Evolutionary conservation across 768 basidiomycete genomes (phyloP), one percentile per base, ranked within the genome.

Genomic region (Collybia sp.): DNA sequence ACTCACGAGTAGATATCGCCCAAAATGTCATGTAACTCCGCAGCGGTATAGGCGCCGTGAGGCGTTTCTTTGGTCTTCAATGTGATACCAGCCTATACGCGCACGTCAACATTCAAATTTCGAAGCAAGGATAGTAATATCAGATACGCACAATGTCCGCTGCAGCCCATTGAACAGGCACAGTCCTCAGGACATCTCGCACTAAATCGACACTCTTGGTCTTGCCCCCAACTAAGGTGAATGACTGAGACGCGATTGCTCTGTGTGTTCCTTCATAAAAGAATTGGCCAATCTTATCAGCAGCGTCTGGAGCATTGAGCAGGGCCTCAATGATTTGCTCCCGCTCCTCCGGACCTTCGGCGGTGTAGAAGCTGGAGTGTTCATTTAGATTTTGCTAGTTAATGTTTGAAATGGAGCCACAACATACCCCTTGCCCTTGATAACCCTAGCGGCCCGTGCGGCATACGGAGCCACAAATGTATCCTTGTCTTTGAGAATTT

Each of bases 131-230:
- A 37, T n/a, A 33, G 5, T 25, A n/a, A n/a, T 44, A 15, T 8
- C 16, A 31, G 20, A 37, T 2, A 69, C 82, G 40, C 49, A 90
- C 90, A 30, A 92, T 65, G 39, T 88, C 81, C 16, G 62, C 63
- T 3, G 86, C 82, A 19, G 73, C 79, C 86, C 88, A 93, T 50
- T 77, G 64, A 18, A 88, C 63, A 10, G 90, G 82, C 1, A 85
- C 72, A 31, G 68, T 56, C 57, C 77, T 83, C 48, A 90, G 56
- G 6, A 91, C 85, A 52, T 86, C 78, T 12, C 73, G 72, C 11
- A 85, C 82, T 40, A 92, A 64, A 56, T 93, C 85, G 13, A 89
- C 73, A 34, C 70, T 73, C 19, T 58, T 66, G 5, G 67, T 67
- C 32, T 76, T 73, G 17, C 72, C 66, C n/a, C 77, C 80, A 12